Base-by-base conservation (phyloP, 805 yeast genomes). In the Metschnikowia lunata region DNA sequence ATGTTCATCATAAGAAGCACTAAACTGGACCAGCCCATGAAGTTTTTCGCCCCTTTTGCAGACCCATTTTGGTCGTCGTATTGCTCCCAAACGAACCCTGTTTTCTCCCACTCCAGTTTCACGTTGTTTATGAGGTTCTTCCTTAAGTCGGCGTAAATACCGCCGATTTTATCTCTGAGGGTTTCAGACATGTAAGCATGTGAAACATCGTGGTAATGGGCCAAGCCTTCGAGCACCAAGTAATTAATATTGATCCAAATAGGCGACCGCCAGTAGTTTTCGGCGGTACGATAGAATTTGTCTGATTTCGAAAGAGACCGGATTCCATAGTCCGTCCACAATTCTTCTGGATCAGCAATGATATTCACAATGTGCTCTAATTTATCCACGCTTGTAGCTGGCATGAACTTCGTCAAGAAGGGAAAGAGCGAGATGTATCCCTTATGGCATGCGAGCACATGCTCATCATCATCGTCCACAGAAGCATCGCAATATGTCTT, bases 251-350 rank as follows among this genome's bases (percentile, higher is more conserved):
- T 86, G 54, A 89, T 72, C 98, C 98, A 93, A 26, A 93, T 74
- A 14, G 95, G 88, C 1, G 97, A 93, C 50, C 96, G 78, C 99
- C 99, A 93, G 67, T 93, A 93, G 63, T 91, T 83, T 59, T 93
- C 99, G 7, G 76, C 91, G 0, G 82, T 78, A 43, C 85, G 85
- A 65, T 84, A 93, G 46, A 58, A 67, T 15, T 68, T 67, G 55
- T 86, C 90, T 6, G 72, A 54, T 55, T 79, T 80, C 0, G 96
- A 85, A 31, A 93, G 67, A 0, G 96, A 85, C 50, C 96, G 73
- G 31, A 93, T 69, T 11, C 99, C 99, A 53, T 60, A 88, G 1
- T 75, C 75, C 7, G 88, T 67, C 85, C 93, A 90, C 42, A 93
- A 65, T 56, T 83, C 82, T 10, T 79, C 78, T 1, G 89, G 85